Conservation (phyloP, 106 monocot species). For the Agapanthus africanus region DNA sequence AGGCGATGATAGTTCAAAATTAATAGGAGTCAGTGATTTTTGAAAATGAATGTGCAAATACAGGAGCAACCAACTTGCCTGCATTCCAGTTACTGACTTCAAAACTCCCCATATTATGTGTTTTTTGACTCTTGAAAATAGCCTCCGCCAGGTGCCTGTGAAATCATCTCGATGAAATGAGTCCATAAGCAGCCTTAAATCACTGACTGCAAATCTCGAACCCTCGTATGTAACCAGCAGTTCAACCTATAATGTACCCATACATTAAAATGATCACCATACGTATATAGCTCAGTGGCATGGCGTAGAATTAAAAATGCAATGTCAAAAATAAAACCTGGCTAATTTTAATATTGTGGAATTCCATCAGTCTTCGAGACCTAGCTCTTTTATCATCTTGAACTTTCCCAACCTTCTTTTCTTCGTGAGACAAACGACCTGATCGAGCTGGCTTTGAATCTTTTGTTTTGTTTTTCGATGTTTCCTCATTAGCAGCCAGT, state of each 20-base stretch:
- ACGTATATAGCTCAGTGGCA: background rate
- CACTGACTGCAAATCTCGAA: slow-evolving; percentile 81
- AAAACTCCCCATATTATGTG: slow-evolving; percentile 97
- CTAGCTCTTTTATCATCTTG: slow-evolving; percentile 78
- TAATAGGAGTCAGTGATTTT: background rate
- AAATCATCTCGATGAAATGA: slow-evolving; percentile 92
- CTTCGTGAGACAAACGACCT: slow-evolving; percentile 62
- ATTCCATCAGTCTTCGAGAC: slow-evolving; percentile 81
- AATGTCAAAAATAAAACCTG: slow-evolving; percentile 44
- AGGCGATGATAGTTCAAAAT: background rate
- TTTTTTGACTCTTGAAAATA: slow-evolving; percentile 92
- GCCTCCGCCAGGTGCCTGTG: slow-evolving; percentile 82
- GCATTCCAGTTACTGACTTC: slow-evolving; percentile 97
- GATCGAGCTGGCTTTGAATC: slow-evolving; percentile 44
- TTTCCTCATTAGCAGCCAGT: slow-evolving; percentile 24
- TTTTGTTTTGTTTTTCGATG: slow-evolving; percentile 38
- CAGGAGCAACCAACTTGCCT: slow-evolving; percentile 38
- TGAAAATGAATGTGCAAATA: background rate
- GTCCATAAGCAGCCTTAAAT: slow-evolving; percentile 90
- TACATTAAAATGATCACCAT: background rate
- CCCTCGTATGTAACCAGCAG: slow-evolving; percentile 93
- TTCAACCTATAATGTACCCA: slow-evolving; percentile 54
- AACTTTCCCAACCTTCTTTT: slow-evolving; percentile 65
- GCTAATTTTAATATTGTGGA: slow-evolving; percentile 93
- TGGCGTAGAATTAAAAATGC: background rate